Evolutionary conservation across 176 grass and related monocot species (phyloP), one percentile per base, ranked within the genome.

Genomic region (Aegilops bicornis): DNA sequence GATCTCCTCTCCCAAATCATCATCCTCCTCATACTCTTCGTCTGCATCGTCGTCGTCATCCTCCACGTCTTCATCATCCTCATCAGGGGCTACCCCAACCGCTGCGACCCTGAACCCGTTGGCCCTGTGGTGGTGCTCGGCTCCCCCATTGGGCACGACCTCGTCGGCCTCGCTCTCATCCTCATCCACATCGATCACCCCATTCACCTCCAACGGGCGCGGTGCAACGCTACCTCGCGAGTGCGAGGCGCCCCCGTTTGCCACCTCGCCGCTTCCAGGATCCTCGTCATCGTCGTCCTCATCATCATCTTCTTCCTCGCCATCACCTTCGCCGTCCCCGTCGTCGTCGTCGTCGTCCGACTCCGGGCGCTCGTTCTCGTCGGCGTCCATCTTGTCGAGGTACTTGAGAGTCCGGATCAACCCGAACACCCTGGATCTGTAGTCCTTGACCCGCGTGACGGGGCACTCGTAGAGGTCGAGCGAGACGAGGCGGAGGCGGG

Each of bases 381-480:
- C 96, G 20, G 96, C 91, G 35, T 98, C 93, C 93, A 92, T 91
- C 92, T 98, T 98, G 35, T 98, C 96, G 0, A 98, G 89, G 70
- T 98, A 95, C 75, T 86, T 98, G 64, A 98, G 82, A 29, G 93
- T 98, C 64, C 93, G 84, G 88, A 98, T 98, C 82, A 98, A 78
- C 11, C 75, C 90, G 33, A 98, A 98, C 6, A 98, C 96, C 81
- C 90, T 90, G 40, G 89, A 94, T 89, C 96, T 93, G 81, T 95
- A 98, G 79, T 98, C 96, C 81, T 93, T 98, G 64, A 94, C 84
- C 77, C 90, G 86, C 0, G 96, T 93, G 16, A 98, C 91, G 40
- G 96, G 96, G 47, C 93, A 95, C 89, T 98, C 96, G 74, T 98
- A 98, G 63, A 98, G 93, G 84, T 98, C 96, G 80, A 98, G 87